phyloP scores from a whole-genome alignment of 352 stramenopile genomes.

The Phytophthora megakarya region DNA sequence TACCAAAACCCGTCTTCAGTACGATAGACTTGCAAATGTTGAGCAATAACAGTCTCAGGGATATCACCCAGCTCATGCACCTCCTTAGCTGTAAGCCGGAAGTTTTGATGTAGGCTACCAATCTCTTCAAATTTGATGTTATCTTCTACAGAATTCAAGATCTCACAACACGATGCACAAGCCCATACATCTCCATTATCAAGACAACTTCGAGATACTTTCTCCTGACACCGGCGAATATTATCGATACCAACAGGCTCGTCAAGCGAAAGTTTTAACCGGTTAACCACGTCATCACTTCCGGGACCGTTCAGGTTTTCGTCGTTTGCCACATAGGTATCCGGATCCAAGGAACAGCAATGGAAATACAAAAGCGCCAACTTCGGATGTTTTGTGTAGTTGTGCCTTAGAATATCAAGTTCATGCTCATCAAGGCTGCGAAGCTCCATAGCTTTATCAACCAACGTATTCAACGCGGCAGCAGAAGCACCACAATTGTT shows the following conservation, averaged over 20 bases:
- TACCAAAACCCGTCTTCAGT: neutral
- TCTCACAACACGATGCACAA: conserved; percentile 10
- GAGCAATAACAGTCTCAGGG: neutral
- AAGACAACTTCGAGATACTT: neutral
- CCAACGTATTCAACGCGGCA: no score
- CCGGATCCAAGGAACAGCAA: conserved; percentile 2
- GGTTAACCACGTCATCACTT: no score
- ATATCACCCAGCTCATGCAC: neutral
- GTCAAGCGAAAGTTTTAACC: neutral
- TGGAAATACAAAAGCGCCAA: conserved; percentile 14
- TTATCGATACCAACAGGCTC: neutral
- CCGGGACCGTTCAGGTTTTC: neutral
- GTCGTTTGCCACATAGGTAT: neutral
- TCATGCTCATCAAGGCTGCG: no score
- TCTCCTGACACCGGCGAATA: neutral
- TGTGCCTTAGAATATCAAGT: neutral
- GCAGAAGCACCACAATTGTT: no score
- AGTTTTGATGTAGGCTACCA: neutral
- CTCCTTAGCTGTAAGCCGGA: neutral
- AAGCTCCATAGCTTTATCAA: no score
- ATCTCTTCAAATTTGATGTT: neutral
- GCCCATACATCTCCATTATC: neutral
- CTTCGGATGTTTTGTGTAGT: neutral
- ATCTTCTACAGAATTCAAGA: conserved; percentile 8
- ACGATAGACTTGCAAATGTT: conserved; percentile 1